Evolutionary conservation across 2,329 filamentous ascomycete species (phyloP).

Genomic region (Monilinia fructigena): DNA sequence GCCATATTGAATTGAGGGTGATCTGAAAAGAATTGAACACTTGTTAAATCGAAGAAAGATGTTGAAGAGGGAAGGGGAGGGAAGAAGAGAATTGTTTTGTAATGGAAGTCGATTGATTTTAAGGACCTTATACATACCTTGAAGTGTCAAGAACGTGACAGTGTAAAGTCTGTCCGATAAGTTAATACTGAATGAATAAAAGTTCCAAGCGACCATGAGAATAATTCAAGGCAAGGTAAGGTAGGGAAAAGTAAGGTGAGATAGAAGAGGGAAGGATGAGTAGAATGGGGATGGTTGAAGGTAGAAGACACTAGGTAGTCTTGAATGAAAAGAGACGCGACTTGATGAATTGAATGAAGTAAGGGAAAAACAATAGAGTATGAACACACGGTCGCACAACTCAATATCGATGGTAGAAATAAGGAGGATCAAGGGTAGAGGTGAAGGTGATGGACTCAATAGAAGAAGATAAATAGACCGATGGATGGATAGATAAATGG

Average conservation of each 20-base stretch:
- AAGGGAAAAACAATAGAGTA: background rate
- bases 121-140: background rate
- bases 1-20: conserved; percentile 27
- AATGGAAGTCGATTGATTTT: background rate
- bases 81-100: background rate
- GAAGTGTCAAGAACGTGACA: background rate
- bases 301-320: background rate
- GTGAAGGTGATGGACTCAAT: background rate
- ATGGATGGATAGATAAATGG: background rate
- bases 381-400: background rate
- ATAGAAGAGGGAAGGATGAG: background rate
- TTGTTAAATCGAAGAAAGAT: background rate
- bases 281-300: too few species aligned
- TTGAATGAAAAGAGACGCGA: background rate
- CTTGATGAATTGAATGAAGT: background rate
- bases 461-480: background rate
- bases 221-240: background rate
- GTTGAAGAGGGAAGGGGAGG: background rate
- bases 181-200: background rate
- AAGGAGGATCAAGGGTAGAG: background rate
- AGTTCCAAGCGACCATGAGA: background rate
- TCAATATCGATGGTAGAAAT: background rate
- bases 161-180: background rate
- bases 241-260: background rate
- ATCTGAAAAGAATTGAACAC: background rate